Conservation (phyloP, 805 yeast species). For the Ogataea degrootiae region DNA sequence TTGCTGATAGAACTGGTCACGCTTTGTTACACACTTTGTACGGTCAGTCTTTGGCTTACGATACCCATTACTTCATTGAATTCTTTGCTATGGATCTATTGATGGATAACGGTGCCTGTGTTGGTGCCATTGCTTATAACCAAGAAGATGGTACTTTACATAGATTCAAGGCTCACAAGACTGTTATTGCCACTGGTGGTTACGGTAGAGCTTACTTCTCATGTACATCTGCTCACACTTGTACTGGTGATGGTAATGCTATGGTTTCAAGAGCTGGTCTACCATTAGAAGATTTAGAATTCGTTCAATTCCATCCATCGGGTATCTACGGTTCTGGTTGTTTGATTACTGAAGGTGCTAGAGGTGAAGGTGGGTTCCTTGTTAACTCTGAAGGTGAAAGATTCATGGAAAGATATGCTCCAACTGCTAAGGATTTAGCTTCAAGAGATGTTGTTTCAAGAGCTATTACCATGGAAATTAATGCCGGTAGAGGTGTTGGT, state of each 20-base stretch:
- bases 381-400: conserved; percentile 97
- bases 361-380: conserved; percentile 99
- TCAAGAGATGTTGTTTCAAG: conserved; percentile 98
- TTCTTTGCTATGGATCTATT: conserved; percentile 91
- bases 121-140: conserved; percentile 95
- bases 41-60: conserved; percentile 94
- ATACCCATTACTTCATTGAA: conserved; percentile 97
- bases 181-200: conserved; percentile 98
- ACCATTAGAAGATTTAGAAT: conserved; percentile 95
- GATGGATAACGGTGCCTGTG: conserved; percentile 94
- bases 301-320: conserved; percentile 98
- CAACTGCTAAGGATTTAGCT: conserved; percentile 97
- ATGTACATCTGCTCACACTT: conserved; percentile 98
- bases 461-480: conserved; percentile 97
- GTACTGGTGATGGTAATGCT: conserved; percentile 99
- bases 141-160: conserved; percentile 98
- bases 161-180: conserved; percentile 95
- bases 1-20: conserved; percentile 98
- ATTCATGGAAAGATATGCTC: conserved; percentile 99
- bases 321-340: conserved; percentile 99
- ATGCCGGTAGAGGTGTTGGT: conserved; percentile 99
- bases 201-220: conserved; percentile 98
- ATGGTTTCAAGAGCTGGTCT: conserved; percentile 98
- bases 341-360: conserved; percentile 97
- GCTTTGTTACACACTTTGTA: conserved; percentile 92